Percentiles rank a stretch among this genome's conserved stretches.
These are phyloP conservation scores for Phytophthora tentaculata DNA, from an alignment of 352 stramenopile species.

Conservation along the genomic window DNA sequence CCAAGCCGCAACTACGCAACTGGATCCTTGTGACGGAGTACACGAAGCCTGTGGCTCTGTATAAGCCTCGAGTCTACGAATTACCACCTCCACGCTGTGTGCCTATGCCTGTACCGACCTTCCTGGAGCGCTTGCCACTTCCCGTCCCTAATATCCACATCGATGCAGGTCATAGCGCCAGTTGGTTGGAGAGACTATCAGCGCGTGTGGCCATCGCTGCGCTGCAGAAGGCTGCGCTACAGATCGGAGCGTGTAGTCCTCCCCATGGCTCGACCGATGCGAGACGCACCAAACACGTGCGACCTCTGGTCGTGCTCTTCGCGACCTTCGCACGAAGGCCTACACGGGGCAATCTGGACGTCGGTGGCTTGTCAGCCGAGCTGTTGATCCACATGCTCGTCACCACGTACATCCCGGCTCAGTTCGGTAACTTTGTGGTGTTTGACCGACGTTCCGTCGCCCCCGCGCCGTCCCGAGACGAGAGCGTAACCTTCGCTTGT, in stretches of 20 bases:
- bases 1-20: slow-evolving; percentile 50
- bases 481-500: slow-evolving; percentile 53
- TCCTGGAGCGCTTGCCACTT: slow-evolving; percentile 75
- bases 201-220: slow-evolving; percentile 57
- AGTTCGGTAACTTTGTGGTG: slow-evolving; percentile 93
- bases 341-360: slow-evolving; percentile 77
- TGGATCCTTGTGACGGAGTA: slow-evolving; percentile 78
- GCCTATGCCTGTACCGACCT: slow-evolving; percentile 82
- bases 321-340: slow-evolving; percentile 90
- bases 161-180: slow-evolving; percentile 61
- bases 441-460: slow-evolving; percentile 79
- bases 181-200: slow-evolving; percentile 73
- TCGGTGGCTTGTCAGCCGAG: slow-evolving; percentile 86
- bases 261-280: slow-evolving; percentile 58
- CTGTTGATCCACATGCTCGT: slow-evolving; percentile 92
- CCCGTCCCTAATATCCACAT: slow-evolving; percentile 76
- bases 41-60: slow-evolving; percentile 73
- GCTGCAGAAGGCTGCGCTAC: slow-evolving; percentile 60
- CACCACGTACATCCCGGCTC: slow-evolving; percentile 90
- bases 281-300: slow-evolving; percentile 81
- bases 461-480: slow-evolving; percentile 49
- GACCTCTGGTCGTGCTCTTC: slow-evolving; percentile 88
- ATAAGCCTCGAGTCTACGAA: slow-evolving; percentile 85
- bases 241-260: slow-evolving; percentile 76
- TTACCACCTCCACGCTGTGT: slow-evolving; percentile 83